Evolutionary conservation across 345 rosid genomes (phyloP), one percentile per base, ranked within the genome.

Genomic region (Garcia nutans): DNA sequence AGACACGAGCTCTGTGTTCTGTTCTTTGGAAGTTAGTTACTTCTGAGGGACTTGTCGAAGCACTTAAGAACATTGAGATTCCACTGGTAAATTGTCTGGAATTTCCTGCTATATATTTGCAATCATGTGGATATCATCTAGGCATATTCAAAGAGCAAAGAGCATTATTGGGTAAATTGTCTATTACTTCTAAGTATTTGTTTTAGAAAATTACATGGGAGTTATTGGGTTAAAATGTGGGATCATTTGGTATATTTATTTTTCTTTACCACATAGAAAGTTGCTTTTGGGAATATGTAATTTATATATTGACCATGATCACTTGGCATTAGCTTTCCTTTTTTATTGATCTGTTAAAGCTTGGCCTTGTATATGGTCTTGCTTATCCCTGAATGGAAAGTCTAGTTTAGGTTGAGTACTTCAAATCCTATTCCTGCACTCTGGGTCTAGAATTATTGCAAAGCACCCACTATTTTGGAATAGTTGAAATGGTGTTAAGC

Each of bases 11-110:
- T 65, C 78, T 95, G 20, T 85, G 80, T 80, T 89, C 89, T 77
- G 89, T 86, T 75, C 90, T 95, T 54, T 95, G 99, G 98, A 94
- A 92, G 86, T 82, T 92, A 77, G 87, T 94, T 75, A 74, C 88
- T 69, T 89, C 92, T 52, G 97, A 94, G 83, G 84, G 87, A 77
- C 92, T 94, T 81, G 54, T 86, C 74, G 87, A 89, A 77, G 85
- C 88, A 47, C 87, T 94, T 74, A 81, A 73, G 75, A 74, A 73
- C 70, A 87, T 90, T 78, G 98, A 94, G 87, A 88, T 88, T 72
- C 99, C 96, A 41, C 68, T 95, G 93, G 99, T 95, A 91, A 81
- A 66, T 72, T 79, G 60, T 78, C 65, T 70, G 28, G 66, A 79
- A 26, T 65, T 70, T 73, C 33, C 70, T 75, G 63, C n/a, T 37